These are phyloP conservation scores for Globisporangium canariense DNA, from an alignment of 352 stramenopile genomes.

Conservation along the genomic window DNA sequence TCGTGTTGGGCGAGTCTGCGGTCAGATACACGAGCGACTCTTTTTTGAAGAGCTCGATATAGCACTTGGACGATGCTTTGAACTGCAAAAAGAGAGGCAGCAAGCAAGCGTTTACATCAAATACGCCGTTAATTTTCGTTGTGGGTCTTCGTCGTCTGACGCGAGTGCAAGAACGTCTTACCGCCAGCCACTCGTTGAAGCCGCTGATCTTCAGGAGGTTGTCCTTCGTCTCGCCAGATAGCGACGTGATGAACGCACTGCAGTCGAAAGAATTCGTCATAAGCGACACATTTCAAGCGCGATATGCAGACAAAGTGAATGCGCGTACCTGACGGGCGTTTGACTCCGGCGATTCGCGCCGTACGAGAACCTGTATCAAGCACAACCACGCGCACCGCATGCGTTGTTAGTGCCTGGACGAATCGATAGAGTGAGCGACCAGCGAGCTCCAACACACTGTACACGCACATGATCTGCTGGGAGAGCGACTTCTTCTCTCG, in stretches of 20 bases:
- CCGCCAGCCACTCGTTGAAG: constrained; percentile 81
- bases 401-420: neutral
- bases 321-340: constrained; percentile 42
- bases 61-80: constrained; percentile 46
- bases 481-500: constrained; percentile 93
- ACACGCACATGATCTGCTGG: constrained; percentile 91
- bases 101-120: neutral
- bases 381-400: neutral
- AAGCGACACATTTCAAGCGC: neutral
- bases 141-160: too few species aligned
- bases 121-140: too few species aligned
- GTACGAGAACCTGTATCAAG: constrained; percentile 68
- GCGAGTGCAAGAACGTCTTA: constrained; percentile 15
- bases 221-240: constrained; percentile 63
- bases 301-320: neutral
- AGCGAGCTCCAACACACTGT: neutral
- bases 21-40: constrained; percentile 93
- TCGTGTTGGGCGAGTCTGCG: constrained; percentile 90
- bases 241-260: constrained; percentile 64
- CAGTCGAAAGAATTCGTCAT: neutral
- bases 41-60: constrained; percentile 77
- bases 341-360: constrained; percentile 65
- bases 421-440: neutral
- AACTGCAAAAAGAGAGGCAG: constrained; percentile 35
- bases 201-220: constrained; percentile 91